Evolutionary conservation across 768 basidiomycete genomes (phyloP).

Genomic region (Mycena chlorophos): DNA sequence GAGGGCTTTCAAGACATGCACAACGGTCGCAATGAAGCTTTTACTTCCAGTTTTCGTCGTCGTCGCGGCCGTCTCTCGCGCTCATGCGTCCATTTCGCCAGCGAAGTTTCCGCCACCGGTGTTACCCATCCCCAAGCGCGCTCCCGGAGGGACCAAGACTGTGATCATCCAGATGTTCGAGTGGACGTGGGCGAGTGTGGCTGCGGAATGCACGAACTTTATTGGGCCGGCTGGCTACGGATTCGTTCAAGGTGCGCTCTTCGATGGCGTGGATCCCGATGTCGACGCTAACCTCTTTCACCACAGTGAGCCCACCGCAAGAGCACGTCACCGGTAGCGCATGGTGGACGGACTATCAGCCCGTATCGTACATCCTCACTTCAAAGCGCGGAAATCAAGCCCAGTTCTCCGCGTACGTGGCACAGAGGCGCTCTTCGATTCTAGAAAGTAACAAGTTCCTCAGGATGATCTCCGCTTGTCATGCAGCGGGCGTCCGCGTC

Average conservation of each 20-base stretch:
- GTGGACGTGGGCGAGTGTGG: conserved; percentile 63
- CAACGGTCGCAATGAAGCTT: no score
- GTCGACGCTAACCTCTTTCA: background rate
- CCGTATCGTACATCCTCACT: conserved; percentile 63
- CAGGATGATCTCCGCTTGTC: conserved; percentile 52
- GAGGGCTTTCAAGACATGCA: no score
- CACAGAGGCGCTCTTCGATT: background rate
- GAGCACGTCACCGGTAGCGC: conserved; percentile 59
- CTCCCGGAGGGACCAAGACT: conserved; percentile 32
- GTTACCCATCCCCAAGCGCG: conserved; percentile 10
- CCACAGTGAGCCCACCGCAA: conserved; percentile 49
- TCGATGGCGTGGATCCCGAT: background rate
- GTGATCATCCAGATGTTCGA: conserved; percentile 75
- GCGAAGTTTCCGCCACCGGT: no score
- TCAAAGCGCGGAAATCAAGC: conserved; percentile 63
- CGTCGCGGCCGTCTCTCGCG: no score
- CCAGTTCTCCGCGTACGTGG: conserved; percentile 45
- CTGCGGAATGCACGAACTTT: conserved; percentile 62
- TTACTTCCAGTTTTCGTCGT: no score
- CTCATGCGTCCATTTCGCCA: no score
- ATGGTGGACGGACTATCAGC: conserved; percentile 80
- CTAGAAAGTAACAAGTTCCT: background rate
- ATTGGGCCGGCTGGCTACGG: conserved; percentile 72
- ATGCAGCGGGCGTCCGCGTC: conserved; percentile 56
- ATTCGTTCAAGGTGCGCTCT: conserved; percentile 60